Evolutionary conservation across 768 basidiomycete genomes (phyloP).

Genomic region (Xanthoconium purpureum): DNA sequence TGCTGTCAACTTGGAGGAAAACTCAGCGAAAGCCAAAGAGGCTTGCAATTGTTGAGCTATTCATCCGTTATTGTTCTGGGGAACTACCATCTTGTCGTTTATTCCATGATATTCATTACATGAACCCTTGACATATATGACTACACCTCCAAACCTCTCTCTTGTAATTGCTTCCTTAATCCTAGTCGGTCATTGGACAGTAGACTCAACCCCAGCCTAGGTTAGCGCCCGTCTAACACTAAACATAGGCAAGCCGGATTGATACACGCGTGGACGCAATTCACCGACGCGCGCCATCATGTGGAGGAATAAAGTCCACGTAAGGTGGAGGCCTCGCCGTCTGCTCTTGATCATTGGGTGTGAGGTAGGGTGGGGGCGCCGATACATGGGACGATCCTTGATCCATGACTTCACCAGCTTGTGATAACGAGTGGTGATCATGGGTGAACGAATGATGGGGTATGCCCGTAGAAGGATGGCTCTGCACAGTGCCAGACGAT

Average conservation of each 20-base stretch:
- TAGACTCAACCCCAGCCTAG: neutral
- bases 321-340: constrained; percentile 62
- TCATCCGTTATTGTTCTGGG: constrained; percentile 13
- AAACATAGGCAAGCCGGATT: neutral
- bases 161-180: constrained; percentile 32
- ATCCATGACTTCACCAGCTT: constrained; percentile 32
- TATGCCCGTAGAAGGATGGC: constrained; percentile 30
- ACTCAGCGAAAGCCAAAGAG: constrained; percentile 62
- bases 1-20: constrained; percentile 69
- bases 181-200: constrained; percentile 14
- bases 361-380: constrained; percentile 79
- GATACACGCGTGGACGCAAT: neutral
- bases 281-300: constrained; percentile 12
- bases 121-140: constrained; percentile 25
- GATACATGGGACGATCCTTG: constrained; percentile 45
- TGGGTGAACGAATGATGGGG: constrained; percentile 29
- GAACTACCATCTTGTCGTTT: constrained; percentile 17
- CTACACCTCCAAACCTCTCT: constrained; percentile 16
- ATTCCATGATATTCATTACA: constrained; percentile 18
- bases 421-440: constrained; percentile 32
- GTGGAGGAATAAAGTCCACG: constrained; percentile 43
- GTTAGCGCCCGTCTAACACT: neutral
- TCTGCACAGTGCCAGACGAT: constrained; percentile 17
- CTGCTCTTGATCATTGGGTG: constrained; percentile 49
- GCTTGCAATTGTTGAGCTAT: constrained; percentile 73